These are phyloP conservation scores for Salix dunnii DNA, from an alignment of 345 rosid genomes.

Conservation along the genomic window DNA sequence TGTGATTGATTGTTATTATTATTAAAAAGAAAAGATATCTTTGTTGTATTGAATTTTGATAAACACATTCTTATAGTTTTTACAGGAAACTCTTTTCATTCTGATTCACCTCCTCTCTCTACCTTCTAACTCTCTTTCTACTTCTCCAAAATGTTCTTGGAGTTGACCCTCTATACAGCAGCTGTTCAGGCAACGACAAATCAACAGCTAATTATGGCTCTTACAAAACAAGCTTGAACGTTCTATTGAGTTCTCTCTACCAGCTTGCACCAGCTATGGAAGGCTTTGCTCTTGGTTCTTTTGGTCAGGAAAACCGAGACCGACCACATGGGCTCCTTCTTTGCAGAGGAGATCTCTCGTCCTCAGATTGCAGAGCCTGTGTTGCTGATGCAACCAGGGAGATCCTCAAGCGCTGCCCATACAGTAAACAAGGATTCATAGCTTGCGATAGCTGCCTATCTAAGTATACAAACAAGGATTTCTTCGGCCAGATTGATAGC, in stretches of 20 bases:
- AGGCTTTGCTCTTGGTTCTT: not conserved
- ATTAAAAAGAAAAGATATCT: too few relatives aligned
- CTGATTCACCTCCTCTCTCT: not conserved
- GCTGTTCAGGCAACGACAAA: not conserved
- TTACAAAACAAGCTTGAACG: not conserved
- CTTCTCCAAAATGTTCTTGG: not conserved
- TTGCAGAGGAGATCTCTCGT: slow-evolving; percentile 58
- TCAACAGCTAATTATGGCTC: not conserved
- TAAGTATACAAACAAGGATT: slow-evolving; percentile 46
- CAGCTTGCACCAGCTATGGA: slow-evolving; percentile 22
- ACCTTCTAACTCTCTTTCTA: not conserved
- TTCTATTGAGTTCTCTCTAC: not conserved
- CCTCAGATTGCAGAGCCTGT: slow-evolving; percentile 48
- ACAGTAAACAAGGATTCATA: slow-evolving; percentile 44
- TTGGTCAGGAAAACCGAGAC: not conserved
- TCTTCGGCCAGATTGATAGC: slow-evolving; percentile 52
- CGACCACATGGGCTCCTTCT: not conserved
- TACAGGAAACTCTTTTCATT: too few relatives aligned
- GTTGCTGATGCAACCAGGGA: slow-evolving; percentile 40
- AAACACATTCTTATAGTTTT: too few relatives aligned
- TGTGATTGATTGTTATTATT: too few relatives aligned
- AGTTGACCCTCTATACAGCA: not conserved
- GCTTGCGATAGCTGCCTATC: slow-evolving; percentile 60
- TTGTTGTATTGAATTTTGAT: too few relatives aligned
- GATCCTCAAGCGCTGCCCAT: slow-evolving; percentile 46